Percentiles rank a stretch among this genome's conserved stretches.
These are phyloP conservation scores for Fusarium multiceps DNA, from an alignment of 2,329 filamentous ascomycete species.

Conservation along the genomic window DNA sequence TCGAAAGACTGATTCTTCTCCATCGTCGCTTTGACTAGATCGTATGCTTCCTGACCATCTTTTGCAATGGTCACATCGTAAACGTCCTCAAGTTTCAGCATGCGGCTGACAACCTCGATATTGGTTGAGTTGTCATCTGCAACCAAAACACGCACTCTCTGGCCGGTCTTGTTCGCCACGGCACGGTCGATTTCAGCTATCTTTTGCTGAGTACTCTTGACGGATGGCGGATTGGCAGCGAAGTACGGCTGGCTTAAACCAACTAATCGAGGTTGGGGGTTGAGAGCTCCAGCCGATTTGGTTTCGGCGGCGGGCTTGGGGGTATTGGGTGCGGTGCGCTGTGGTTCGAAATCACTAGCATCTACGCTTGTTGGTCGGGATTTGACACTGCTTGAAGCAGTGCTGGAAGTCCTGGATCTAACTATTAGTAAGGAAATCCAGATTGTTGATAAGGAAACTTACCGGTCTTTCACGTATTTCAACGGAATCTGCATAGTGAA, in stretches of 20 bases:
- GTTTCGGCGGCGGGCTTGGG: slow-evolving; percentile 45
- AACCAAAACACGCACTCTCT: slow-evolving; percentile 82
- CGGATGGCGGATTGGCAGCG: slow-evolving; percentile 55
- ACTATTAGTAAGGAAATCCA: slow-evolving; percentile 21
- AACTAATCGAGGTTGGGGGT: slow-evolving; percentile 80
- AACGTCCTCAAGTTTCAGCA: slow-evolving; percentile 81
- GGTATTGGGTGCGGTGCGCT: slow-evolving; percentile 44
- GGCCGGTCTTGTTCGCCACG: slow-evolving; percentile 68
- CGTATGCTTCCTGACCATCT: slow-evolving; percentile 87
- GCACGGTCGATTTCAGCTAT: slow-evolving; percentile 73
- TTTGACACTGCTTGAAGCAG: slow-evolving; percentile 64
- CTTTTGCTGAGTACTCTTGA: slow-evolving; percentile 65
- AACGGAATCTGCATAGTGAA: slow-evolving; percentile 88
- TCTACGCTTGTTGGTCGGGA: slow-evolving; percentile 62
- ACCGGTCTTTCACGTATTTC: slow-evolving; percentile 75
- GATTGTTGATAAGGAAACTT: not conserved
- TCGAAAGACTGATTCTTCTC: slow-evolving; percentile 78
- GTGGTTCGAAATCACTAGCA: slow-evolving; percentile 54
- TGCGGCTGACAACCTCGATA: slow-evolving; percentile 68
- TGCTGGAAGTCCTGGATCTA: slow-evolving; percentile 60
- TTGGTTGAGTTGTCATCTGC: slow-evolving; percentile 76
- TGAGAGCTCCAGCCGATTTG: slow-evolving; percentile 59
- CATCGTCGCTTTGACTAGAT: slow-evolving; percentile 86
- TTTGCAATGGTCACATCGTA: slow-evolving; percentile 90
- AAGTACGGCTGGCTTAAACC: slow-evolving; percentile 89